phyloP scores from a whole-genome alignment of 352 stramenopile species.

The Saprolegnia diclina region DNA sequence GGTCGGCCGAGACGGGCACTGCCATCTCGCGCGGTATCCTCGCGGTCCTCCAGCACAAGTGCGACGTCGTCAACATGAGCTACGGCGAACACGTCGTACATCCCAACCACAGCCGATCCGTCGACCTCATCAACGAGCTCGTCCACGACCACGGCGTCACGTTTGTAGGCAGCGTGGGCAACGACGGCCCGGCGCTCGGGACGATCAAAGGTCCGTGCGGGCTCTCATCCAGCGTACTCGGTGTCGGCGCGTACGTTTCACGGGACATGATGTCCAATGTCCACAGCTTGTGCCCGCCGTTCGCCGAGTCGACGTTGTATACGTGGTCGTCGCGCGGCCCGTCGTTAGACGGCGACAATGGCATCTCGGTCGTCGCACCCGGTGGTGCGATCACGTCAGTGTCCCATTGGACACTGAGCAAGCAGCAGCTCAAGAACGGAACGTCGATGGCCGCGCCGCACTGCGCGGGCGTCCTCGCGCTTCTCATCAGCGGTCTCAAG shows the following conservation, averaged over 20 bases:
- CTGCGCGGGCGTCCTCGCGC: constrained; percentile 88
- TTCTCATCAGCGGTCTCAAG: constrained; percentile 90
- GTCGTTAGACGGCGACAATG: constrained; percentile 85
- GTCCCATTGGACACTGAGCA: constrained; percentile 93
- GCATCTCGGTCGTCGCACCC: constrained; percentile 89
- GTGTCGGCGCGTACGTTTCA: constrained; percentile 93
- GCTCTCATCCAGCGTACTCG: constrained; percentile 79
- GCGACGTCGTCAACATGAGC: constrained; percentile 95
- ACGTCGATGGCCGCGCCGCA: constrained; percentile 96
- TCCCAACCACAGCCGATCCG: constrained; percentile 82
- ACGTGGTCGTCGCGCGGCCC: constrained; percentile 91
- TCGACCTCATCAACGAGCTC: constrained; percentile 86
- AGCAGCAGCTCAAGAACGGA: constrained; percentile 95
- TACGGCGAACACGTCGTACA: constrained; percentile 91
- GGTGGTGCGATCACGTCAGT: constrained; percentile 92
- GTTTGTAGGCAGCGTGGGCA: constrained; percentile 93
- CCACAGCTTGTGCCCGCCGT: constrained; percentile 70
- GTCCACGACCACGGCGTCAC: constrained; percentile 89
- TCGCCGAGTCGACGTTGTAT: constrained; percentile 43
- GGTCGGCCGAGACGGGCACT: constrained; percentile 91
- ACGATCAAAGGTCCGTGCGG: constrained; percentile 89
- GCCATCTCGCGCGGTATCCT: constrained; percentile 88
- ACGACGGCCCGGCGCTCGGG: constrained; percentile 92
- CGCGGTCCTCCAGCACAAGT: constrained; percentile 81
- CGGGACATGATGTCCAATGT: constrained; percentile 90